A percentile compares a stretch with the other conserved stretches of the same genome.
Conservation (phyloP, 2,329 filamentous ascomycete species). For the Penicillium sp. region DNA sequence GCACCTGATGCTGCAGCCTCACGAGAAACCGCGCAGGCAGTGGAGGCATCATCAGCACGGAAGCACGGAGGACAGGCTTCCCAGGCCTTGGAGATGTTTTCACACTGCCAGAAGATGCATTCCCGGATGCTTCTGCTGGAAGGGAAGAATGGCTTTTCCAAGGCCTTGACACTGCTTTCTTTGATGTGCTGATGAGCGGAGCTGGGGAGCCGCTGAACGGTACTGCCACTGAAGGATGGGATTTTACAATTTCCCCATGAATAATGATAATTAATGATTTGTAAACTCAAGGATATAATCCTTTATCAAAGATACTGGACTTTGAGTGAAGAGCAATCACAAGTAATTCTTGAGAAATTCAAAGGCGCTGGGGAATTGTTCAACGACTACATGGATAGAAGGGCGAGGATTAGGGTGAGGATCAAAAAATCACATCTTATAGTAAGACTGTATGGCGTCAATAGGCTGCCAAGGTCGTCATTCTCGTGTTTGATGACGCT, state of each 20-base stretch:
- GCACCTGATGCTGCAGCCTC: not conserved
- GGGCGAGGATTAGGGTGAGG: too few species aligned
- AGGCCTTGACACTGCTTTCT: slow-evolving; percentile 2
- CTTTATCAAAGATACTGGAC: too few species aligned
- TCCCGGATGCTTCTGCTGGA: not conserved
- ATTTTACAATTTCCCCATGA: not conserved
- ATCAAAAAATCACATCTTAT: not conserved
- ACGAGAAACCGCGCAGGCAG: not conserved
- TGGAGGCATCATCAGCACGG: not conserved
- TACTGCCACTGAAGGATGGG: not conserved
- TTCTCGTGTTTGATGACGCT: not conserved
- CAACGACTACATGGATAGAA: too few species aligned
- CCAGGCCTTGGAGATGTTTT: not conserved
- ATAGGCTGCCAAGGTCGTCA: not conserved
- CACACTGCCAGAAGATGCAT: not conserved
- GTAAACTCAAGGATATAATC: not conserved
- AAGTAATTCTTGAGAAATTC: too few species aligned
- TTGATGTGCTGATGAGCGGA: slow-evolving; percentile 3
- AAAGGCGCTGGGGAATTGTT: too few species aligned
- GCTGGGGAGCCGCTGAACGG: not conserved
- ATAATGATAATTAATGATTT: not conserved
- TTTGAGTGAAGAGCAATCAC: too few species aligned
- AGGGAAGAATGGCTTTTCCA: slow-evolving; percentile 1
- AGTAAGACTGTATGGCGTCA: not conserved
- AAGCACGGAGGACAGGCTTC: not conserved